Conservation (phyloP, 2,329 filamentous ascomycete genomes). For the Fusarium irregulare region DNA sequence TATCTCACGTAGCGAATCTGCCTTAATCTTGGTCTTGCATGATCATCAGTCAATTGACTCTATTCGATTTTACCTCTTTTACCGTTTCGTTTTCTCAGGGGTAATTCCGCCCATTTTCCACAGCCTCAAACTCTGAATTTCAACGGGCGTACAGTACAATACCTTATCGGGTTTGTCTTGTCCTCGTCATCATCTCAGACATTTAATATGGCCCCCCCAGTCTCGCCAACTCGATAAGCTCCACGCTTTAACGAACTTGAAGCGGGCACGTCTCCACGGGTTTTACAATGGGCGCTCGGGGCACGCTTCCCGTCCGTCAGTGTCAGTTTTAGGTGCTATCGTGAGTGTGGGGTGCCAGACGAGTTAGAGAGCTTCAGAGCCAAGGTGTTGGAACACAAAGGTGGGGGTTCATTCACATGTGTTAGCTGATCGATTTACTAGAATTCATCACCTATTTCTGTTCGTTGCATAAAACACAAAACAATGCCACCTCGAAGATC, state of each 20-base stretch:
- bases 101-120: slow-evolving; percentile 6
- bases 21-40: slow-evolving; percentile 31
- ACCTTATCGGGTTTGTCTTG: not conserved
- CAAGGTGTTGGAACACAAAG: slow-evolving; percentile 7
- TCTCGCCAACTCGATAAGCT: slow-evolving; percentile 31
- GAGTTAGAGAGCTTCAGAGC: slow-evolving; percentile 12
- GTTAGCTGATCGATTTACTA: not conserved
- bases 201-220: slow-evolving; percentile 2
- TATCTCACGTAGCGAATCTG: slow-evolving; percentile 21
- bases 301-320: slow-evolving; percentile 28
- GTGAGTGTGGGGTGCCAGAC: slow-evolving; percentile 35
- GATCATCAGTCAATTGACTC: slow-evolving; percentile 38
- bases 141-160: not conserved
- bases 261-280: slow-evolving; percentile 31
- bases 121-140: slow-evolving; percentile 18
- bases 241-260: slow-evolving; percentile 30
- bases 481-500: slow-evolving; percentile 4
- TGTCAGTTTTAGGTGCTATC: slow-evolving; percentile 16
- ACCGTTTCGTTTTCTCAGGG: slow-evolving; percentile 23
- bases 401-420: slow-evolving; percentile 13
- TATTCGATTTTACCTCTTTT: slow-evolving; percentile 1
- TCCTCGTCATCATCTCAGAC: slow-evolving; percentile 1
- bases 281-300: slow-evolving; percentile 28
- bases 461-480: not conserved
- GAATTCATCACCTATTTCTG: not conserved